Conservation (phyloP, 2,329 filamentous ascomycete species). For the Phialophora chinensis region DNA sequence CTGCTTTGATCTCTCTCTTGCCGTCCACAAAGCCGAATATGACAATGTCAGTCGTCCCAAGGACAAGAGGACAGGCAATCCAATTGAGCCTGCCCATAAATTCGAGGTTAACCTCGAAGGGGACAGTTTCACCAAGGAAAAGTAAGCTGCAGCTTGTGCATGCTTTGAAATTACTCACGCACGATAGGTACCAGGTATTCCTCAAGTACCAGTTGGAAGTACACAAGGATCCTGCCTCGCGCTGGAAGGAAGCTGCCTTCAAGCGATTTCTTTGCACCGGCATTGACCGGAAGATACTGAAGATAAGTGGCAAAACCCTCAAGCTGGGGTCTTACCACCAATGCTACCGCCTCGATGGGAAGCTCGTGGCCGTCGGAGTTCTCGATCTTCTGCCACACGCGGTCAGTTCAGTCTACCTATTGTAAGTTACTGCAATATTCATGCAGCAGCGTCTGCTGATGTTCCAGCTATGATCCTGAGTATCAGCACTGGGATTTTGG, state of each 20-base stretch:
- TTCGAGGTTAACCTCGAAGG: constrained; percentile 57
- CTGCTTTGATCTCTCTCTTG: constrained; percentile 51
- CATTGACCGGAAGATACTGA: constrained; percentile 48
- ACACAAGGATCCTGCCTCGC: constrained; percentile 53
- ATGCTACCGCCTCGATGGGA: constrained; percentile 57
- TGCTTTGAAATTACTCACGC: not conserved
- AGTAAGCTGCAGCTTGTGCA: constrained; percentile 43
- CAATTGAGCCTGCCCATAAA: constrained; percentile 55
- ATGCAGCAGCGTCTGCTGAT: constrained; percentile 9
- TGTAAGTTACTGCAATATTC: constrained; percentile 44
- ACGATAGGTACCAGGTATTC: constrained; percentile 52
- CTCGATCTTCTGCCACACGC: constrained; percentile 55
- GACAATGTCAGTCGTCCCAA: constrained; percentile 50
- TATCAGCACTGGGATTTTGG: constrained; percentile 67
- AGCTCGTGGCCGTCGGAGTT: constrained; percentile 56
- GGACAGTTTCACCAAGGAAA: constrained; percentile 54
- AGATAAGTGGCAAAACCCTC: constrained; percentile 47
- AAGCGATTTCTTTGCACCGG: constrained; percentile 56
- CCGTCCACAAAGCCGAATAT: constrained; percentile 55
- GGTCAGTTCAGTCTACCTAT: constrained; percentile 58
- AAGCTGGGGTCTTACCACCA: constrained; percentile 58
- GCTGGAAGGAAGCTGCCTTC: constrained; percentile 53
- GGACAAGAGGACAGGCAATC: constrained; percentile 51
- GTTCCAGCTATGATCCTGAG: constrained; percentile 62
- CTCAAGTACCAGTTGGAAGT: constrained; percentile 54